phyloP scores from a whole-genome alignment of 352 stramenopile species.

The Phytophthora ohioensis region DNA sequence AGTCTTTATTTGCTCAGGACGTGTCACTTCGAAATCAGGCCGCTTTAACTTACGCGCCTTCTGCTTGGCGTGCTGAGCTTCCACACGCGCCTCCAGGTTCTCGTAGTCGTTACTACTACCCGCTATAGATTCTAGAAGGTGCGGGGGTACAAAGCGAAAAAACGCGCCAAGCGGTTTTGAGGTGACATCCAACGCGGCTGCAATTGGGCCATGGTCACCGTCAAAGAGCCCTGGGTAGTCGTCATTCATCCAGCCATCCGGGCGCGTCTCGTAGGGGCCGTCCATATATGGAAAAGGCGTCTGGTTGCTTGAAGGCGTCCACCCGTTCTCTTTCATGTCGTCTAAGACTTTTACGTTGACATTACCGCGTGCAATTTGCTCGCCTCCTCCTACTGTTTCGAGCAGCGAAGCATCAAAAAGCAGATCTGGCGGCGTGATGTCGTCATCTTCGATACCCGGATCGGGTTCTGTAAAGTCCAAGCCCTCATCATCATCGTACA shows the following conservation, averaged over 20 bases:
- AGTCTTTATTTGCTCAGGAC: not conserved
- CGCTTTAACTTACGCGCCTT: not conserved
- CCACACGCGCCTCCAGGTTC: constrained; percentile 15
- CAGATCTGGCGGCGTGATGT: not conserved
- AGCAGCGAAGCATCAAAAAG: constrained; percentile 5
- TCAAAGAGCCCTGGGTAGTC: constrained; percentile 10
- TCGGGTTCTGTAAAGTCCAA: not conserved
- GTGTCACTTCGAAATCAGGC: not conserved
- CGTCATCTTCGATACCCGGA: not conserved
- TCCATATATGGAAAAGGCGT: constrained; percentile 17
- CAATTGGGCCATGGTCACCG: constrained; percentile 4
- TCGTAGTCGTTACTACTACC: constrained; percentile 1
- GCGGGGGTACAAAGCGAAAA: not conserved
- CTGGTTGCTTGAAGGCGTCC: not conserved
- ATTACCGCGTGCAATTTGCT: not conserved
- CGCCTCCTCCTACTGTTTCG: not conserved
- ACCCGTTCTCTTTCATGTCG: not conserved
- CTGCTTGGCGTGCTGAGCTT: constrained; percentile 6
- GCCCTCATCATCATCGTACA: constrained; percentile 20
- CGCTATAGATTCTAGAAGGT: constrained; percentile 6
- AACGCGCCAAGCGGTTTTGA: not conserved
- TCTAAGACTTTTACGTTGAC: not conserved
- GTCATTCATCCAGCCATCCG: not conserved
- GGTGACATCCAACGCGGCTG: not conserved
- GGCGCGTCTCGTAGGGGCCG: constrained; percentile 8